Percentiles rank a stretch among this genome's conserved stretches.
Evolutionary conservation across 129 eudicot species (phyloP).

Genomic region (Lactuca saligna): DNA sequence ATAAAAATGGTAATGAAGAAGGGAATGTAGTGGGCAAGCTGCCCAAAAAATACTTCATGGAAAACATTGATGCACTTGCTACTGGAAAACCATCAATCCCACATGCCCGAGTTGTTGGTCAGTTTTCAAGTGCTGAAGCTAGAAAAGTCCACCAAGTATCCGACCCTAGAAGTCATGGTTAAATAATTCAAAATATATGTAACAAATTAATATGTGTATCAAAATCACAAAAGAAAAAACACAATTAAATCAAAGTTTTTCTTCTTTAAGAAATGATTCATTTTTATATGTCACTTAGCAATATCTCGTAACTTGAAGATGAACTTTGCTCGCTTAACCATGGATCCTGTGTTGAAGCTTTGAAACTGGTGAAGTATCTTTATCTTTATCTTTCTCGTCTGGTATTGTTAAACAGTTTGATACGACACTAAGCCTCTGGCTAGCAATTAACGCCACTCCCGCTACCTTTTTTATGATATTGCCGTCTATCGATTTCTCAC

Average conservation of each 20-base stretch:
- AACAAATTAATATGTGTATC: conserved; percentile 26
- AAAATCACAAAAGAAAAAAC: conserved; percentile 28
- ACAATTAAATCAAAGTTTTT: conserved; percentile 36
- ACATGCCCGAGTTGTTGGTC: conserved; percentile 91
- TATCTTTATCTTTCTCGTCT: no score
- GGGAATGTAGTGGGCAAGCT: conserved; percentile 95
- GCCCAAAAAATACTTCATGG: conserved; percentile 65
- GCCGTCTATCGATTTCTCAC: conserved; percentile 56
- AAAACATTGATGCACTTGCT: conserved; percentile 92
- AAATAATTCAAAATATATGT: conserved; percentile 19
- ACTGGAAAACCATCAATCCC: conserved; percentile 74
- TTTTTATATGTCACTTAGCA: neutral
- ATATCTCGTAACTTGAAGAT: conserved; percentile 54
- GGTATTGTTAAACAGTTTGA: no score
- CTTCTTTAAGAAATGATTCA: no score
- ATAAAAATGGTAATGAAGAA: conserved; percentile 83
- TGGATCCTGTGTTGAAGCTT: no score
- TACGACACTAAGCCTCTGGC: no score
- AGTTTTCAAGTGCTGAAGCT: conserved; percentile 76
- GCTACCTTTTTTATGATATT: conserved; percentile 24
- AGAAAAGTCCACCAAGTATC: conserved; percentile 81
- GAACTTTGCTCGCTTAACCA: no score
- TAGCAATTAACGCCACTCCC: conserved; percentile 35
- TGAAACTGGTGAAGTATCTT: no score
- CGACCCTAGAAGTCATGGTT: conserved; percentile 97